phyloP scores from a whole-genome alignment of 129 eudicot species.

The Flaveria robusta region DNA sequence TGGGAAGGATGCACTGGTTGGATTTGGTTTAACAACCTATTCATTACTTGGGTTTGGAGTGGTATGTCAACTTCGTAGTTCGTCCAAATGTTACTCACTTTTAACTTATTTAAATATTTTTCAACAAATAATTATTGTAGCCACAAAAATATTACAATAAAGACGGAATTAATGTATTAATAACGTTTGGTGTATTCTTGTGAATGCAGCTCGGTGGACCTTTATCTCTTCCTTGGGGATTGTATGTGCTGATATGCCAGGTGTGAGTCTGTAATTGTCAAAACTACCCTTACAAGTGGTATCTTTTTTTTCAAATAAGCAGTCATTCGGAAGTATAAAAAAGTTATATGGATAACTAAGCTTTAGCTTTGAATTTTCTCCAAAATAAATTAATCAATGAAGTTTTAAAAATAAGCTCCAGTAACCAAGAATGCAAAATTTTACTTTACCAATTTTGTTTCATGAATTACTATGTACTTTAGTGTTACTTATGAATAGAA shows the following conservation, averaged over 20 bases:
- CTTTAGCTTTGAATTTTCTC: background rate
- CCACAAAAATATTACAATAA: constrained; percentile 9
- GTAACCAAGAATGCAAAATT: background rate
- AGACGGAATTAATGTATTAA: background rate
- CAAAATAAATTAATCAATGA: background rate
- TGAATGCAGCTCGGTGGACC: constrained; percentile 89
- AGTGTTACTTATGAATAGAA: background rate
- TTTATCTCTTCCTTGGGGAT: constrained; percentile 97
- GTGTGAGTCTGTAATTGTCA: constrained; percentile 36
- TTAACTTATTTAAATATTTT: background rate
- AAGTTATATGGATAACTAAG: background rate
- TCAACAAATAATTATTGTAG: background rate
- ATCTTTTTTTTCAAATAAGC: background rate
- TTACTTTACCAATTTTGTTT: background rate
- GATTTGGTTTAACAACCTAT: constrained; percentile 83
- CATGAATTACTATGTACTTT: background rate
- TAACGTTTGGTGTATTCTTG: background rate
- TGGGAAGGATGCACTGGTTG: constrained; percentile 70
- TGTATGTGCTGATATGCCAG: constrained; percentile 94
- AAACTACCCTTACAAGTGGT: background rate
- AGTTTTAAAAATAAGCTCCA: background rate
- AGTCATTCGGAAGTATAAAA: background rate
- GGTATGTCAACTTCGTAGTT: constrained; percentile 49
- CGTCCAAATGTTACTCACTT: background rate
- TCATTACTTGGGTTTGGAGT: constrained; percentile 86